Base-by-base conservation (phyloP, 768 basidiomycete genomes). In the Tulasnella sp. region DNA sequence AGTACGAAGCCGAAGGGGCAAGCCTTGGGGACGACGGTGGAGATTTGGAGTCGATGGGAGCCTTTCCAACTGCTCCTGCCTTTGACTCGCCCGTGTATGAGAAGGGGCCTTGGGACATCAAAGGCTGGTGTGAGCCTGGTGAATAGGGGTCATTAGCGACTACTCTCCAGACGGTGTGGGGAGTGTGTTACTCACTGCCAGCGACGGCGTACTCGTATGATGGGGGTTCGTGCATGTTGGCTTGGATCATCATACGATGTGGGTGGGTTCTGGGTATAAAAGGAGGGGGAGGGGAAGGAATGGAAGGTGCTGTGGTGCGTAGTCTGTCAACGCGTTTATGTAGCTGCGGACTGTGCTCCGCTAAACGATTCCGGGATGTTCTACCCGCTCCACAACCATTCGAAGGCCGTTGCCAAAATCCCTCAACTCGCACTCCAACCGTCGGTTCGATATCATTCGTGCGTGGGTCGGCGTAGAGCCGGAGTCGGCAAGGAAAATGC, bases 161-260 rank as follows among this genome's bases (percentile, higher is more conserved):
- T 29, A n/a, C 41, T 6, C 5, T 47, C 5, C 19, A 4, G 35
- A 26, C 19, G 42, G 32, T 47, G 36, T 8, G 17, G 3, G 68
- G 42, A n/a, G 19, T 6, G 12, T 34, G 34, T 14, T 47, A 36
- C 47, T 42, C 68, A 47, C 42, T 34, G 19, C 68, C 66, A 17
- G 68, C 37, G 36, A 62, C 62, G 32, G 62, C 70, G 22, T n/a
- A 6, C 22, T 72, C 70, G 70, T 72, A 72, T 22, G 70, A 72
- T 65, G 70, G 70, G 37, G 70, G 70, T 22, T 71, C 59, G 41
- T 36, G 63, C 37, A 34, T 72, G 52, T 72, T 69, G 42, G 44
- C 26, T 34, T 34, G 39, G 68, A 44, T 7, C 34, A 47, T 64
- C 16, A 29, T n/a, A 22, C 12, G 14, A 41, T 19, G n/a, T 32